phyloP scores from a whole-genome alignment of 352 stramenopile genomes.

The Globisporangium apiculatum region DNA sequence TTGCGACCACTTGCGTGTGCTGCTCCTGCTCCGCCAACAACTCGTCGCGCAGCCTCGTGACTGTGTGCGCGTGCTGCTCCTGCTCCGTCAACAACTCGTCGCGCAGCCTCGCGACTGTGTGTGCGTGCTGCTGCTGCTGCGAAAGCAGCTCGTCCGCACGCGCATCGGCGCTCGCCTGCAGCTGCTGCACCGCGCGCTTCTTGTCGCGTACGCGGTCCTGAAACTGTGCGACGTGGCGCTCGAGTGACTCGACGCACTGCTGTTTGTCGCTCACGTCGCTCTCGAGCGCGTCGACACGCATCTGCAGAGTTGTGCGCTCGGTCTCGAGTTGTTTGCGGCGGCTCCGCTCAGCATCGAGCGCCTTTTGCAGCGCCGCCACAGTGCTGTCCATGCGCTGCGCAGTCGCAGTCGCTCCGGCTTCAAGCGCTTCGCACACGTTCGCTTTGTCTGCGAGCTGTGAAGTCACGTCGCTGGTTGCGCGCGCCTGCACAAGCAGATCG shows the following conservation, averaged over 20 bases:
- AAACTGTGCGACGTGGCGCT: conserved; percentile 24
- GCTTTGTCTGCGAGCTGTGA: conserved; percentile 29
- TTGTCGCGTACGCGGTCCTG: conserved; percentile 41
- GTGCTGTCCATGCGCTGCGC: conserved; percentile 34
- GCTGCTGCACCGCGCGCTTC: conserved; percentile 37
- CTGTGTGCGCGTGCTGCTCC: conserved; percentile 28
- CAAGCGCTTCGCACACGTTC: conserved; percentile 27
- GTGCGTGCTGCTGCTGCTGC: conserved; percentile 29
- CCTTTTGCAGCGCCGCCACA: conserved; percentile 30
- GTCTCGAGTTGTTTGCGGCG: conserved; percentile 48
- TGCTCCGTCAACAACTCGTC: conserved; percentile 21
- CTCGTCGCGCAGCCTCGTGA: conserved; percentile 29
- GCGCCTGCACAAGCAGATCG: conserved; percentile 28
- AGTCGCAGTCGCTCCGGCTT: conserved; percentile 38
- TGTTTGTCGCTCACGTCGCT: conserved; percentile 19
- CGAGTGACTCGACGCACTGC: conserved; percentile 26
- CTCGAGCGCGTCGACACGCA: conserved; percentile 31
- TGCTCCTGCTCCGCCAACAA: background rate
- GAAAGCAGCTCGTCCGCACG: conserved; percentile 28
- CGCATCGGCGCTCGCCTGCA: conserved; percentile 21
- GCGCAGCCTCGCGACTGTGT: conserved; percentile 30
- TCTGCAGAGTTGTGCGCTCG: conserved; percentile 23
- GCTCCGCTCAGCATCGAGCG: conserved; percentile 28
- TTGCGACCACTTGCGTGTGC: too few relatives aligned
- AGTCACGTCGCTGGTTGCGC: conserved; percentile 23